Base-by-base conservation (phyloP, 371 early-diverging fungal genomes). In the Cokeromyces recurvatus region DNA sequence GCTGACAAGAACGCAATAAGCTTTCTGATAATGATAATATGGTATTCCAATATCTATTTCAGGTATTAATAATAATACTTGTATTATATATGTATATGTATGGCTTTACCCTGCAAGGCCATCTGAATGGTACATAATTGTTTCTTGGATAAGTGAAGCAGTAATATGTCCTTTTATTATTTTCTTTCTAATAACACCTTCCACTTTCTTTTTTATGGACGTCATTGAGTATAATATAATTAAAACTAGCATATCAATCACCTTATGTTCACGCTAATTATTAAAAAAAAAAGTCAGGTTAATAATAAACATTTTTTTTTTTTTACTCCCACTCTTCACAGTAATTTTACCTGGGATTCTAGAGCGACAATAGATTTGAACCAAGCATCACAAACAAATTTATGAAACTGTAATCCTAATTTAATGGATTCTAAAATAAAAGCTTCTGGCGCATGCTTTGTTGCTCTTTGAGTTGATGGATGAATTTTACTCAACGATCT, bases 331-430 rank as follows among this genome's bases (percentile, higher is more conserved):
- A n/a, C 8, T 29, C 11, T 8, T 29, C 29, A 5, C 1, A 34
- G 23, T 24, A 1, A 10, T 48, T 61, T 20, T 55, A 71, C 79
- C 15, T 64, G 52, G 9, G 51, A 32, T 8, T 68, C 61, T 3
- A 71, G 32, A 6, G 77, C 83, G 1, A 57, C 53, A 31, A 88
- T 77, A 1, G 78, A 66, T 47, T 75, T 84, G 25, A 81, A 54
- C 90, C 90, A 89, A 2, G 82, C 75, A 38, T 85, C 86, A 38
- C 82, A 76, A 21, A 89, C 71, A 55, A 79, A 82, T 45, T 81
- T 83, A 48, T 85, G 82, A 43, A 81, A 79, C 24, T 83, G 75
- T 15, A 89, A 66, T 0, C 86, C 82, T 21, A 74, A 58, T 36
- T 83, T 82, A 4, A 89, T 70, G 2, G 85, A 80, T 53, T 89